A percentile compares a stretch with the other conserved stretches of the same genome.
phyloP scores from a whole-genome alignment of 2,329 filamentous ascomycete genomes.

The Trichoderma hamatum region DNA sequence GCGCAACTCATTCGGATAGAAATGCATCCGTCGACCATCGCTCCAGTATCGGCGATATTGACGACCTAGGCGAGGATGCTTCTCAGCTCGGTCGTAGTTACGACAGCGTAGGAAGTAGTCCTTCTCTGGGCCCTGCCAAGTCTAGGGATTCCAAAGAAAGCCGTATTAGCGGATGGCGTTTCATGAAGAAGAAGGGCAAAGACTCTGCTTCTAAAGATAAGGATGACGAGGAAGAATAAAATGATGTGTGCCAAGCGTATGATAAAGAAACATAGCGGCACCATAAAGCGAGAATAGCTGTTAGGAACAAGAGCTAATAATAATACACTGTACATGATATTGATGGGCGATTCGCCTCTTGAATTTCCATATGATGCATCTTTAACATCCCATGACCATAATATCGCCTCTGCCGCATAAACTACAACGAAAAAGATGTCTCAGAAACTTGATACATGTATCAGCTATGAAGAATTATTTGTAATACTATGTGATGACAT shows the following conservation, averaged over 20 bases:
- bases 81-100: slow-evolving; percentile 52
- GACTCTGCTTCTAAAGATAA: slow-evolving; percentile 48
- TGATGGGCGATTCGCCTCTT: neutral
- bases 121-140: slow-evolving; percentile 56
- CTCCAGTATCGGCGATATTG: slow-evolving; percentile 60
- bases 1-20: slow-evolving; percentile 60
- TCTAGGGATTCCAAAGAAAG: slow-evolving; percentile 52
- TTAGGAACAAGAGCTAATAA: neutral
- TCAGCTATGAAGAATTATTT: neutral
- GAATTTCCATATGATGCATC: neutral
- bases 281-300: neutral
- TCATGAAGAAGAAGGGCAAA: slow-evolving; percentile 64
- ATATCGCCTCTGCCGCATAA: neutral
- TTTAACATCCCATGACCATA: neutral
- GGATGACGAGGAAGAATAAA: slow-evolving; percentile 42
- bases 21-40: slow-evolving; percentile 57
- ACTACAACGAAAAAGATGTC: neutral
- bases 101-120: slow-evolving; percentile 60
- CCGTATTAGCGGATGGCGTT: slow-evolving; percentile 57
- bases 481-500: neutral
- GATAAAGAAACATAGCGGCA: neutral
- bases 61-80: slow-evolving; percentile 54
- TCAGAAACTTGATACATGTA: neutral
- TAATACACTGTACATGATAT: slow-evolving; percentile 9
- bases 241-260: neutral